Conservation (phyloP, 257 asterid species). For the Capsicum rhomboideum region DNA sequence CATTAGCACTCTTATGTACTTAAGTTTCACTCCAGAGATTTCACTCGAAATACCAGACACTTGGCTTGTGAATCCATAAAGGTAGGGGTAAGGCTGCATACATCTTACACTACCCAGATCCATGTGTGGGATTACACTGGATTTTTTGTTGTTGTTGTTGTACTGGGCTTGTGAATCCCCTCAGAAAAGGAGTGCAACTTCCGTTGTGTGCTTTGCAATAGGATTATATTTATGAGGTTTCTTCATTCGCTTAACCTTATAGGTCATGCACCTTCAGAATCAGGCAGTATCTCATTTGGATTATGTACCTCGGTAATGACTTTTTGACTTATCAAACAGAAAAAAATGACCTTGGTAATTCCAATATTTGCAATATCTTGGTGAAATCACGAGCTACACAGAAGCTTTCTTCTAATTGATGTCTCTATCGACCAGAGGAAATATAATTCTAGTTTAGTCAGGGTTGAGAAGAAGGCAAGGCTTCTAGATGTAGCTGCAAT, state of each 20-base stretch:
- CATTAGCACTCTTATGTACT: not conserved
- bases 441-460: not conserved
- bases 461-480: not conserved
- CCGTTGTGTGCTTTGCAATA: not conserved
- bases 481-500: not conserved
- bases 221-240: not conserved
- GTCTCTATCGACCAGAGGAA: not conserved
- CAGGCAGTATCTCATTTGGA: not conserved
- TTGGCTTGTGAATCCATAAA: not conserved
- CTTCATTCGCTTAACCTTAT: not conserved
- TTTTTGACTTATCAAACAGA: not conserved
- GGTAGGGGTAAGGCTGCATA: no score
- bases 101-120: no score
- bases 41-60: not conserved
- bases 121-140: no score
- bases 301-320: not conserved
- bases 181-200: not conserved
- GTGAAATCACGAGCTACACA: not conserved
- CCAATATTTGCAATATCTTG: not conserved
- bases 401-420: not conserved
- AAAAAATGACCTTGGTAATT: not conserved
- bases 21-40: not conserved
- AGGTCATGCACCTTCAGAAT: not conserved
- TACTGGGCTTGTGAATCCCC: not conserved
- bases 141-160: no score